phyloP scores from a whole-genome alignment of 1,284 basidiomycete genomes.

The Amylostereum chailletii region DNA sequence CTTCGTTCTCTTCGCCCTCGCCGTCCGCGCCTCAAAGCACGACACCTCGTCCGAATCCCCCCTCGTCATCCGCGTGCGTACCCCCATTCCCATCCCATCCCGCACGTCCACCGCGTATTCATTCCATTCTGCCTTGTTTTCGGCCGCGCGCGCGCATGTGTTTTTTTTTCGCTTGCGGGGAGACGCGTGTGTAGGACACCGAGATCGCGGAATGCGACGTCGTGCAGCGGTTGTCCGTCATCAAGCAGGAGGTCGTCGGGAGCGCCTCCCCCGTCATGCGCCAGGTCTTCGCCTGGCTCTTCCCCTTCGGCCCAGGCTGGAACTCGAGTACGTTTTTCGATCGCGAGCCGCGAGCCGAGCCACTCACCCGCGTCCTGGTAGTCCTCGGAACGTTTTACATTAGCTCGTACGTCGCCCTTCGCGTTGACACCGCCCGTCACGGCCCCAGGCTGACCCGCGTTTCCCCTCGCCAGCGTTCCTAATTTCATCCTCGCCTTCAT shows the following conservation, averaged over 20 bases:
- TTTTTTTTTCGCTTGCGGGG: slow-evolving; percentile 2
- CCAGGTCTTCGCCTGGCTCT: slow-evolving; percentile 68
- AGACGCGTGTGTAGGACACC: slow-evolving; percentile 20
- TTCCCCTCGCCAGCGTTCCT: slow-evolving; percentile 48
- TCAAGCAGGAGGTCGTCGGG: slow-evolving; percentile 54
- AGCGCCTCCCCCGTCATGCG: slow-evolving; percentile 66
- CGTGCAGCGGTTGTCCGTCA: slow-evolving; percentile 44
- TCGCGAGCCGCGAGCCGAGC: slow-evolving; percentile 7
- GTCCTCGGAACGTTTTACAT: slow-evolving; percentile 89
- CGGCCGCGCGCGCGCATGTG: slow-evolving; percentile 11
- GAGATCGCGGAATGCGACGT: slow-evolving; percentile 33
- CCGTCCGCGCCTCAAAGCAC: no score
- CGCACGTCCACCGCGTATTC: background rate
- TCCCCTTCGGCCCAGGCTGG: slow-evolving; percentile 82
- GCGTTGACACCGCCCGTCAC: slow-evolving; percentile 11
- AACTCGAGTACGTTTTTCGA: slow-evolving; percentile 52
- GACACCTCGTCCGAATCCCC: no score
- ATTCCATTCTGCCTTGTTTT: background rate
- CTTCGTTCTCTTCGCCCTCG: no score
- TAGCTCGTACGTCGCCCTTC: slow-evolving; percentile 61
- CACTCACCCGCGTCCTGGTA: slow-evolving; percentile 13
- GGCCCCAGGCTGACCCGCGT: background rate
- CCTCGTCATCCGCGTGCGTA: background rate
- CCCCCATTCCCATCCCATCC: background rate
- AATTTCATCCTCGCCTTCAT: slow-evolving; percentile 91